Conservation (phyloP, 495 filamentous ascomycete species). For the Arthonia radiata region DNA sequence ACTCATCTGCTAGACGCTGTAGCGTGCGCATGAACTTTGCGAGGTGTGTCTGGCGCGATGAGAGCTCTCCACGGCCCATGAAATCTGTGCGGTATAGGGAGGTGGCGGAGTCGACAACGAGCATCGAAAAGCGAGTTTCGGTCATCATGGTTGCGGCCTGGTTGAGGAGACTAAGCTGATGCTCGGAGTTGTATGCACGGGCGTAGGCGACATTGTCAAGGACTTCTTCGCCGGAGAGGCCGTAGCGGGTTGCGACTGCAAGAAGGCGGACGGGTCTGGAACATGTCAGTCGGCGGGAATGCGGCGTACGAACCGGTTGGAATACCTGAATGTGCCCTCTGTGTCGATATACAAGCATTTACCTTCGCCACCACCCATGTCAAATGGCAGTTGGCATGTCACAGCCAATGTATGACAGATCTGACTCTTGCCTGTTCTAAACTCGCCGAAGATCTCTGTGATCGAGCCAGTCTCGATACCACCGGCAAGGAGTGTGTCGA, state of each 20-base stretch:
- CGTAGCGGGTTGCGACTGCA: slow-evolving; percentile 78
- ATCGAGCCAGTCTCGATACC: slow-evolving; percentile 93
- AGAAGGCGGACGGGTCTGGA: slow-evolving; percentile 60
- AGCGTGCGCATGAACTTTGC: slow-evolving; percentile 94
- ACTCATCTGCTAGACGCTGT: slow-evolving; percentile 86
- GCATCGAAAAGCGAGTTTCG: slow-evolving; percentile 84
- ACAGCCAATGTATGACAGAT: slow-evolving; percentile 97
- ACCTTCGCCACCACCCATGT: slow-evolving; percentile 95
- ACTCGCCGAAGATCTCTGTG: slow-evolving; percentile 97
- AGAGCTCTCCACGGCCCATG: slow-evolving; percentile 77
- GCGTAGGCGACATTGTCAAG: slow-evolving; percentile 96
- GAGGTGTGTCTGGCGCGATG: slow-evolving; percentile 68
- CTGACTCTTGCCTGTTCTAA: slow-evolving; percentile 91
- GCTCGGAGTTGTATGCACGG: slow-evolving; percentile 92
- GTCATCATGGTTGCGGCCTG: slow-evolving; percentile 98
- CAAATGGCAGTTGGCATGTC: slow-evolving; percentile 89
- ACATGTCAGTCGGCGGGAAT: background rate
- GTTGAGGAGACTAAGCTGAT: slow-evolving; percentile 81
- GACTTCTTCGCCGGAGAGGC: slow-evolving; percentile 86
- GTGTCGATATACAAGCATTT: slow-evolving; percentile 99
- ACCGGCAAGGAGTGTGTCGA: slow-evolving; percentile 84
- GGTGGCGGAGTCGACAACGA: slow-evolving; percentile 87
- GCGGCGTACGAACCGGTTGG: background rate
- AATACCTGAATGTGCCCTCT: slow-evolving; percentile 69
- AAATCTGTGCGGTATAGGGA: slow-evolving; percentile 92